Base-by-base conservation (phyloP, 305 asterid species). In the Nicotiana rustica region DNA sequence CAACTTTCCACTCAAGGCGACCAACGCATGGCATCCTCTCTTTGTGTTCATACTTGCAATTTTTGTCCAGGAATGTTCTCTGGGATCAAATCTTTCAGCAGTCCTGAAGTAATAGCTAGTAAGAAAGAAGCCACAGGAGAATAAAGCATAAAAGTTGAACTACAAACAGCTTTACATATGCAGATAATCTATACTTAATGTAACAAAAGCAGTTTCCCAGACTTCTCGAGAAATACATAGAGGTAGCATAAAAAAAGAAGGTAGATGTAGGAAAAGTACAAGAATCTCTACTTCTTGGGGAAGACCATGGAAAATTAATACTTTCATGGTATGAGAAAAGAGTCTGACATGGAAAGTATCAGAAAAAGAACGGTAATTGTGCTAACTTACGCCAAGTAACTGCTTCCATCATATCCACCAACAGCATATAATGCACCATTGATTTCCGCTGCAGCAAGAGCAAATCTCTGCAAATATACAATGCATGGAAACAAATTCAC, bases 21-120 rank as follows among this genome's bases (percentile, higher is more conserved):
- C 92, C 87, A 94, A 83, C 6, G 96, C 86, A 86, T 88, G 98
- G 81, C 96, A 88, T 75, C 97, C 96, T 86, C 94, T 92, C 67
- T 52, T 84, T 21, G 86, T 83, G 76, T 75, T 86, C 97, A 92
- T 92, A 44, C 94, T 88, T 82, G 80, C 84, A 29, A 91, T 87
- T 78, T 84, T 89, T 81, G 84, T 84, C 98, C 97, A 92, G 52
- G 95, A 86, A 86, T 94, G 91, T 84, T 94, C 98, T 82, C 98
- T 87, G 49, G 97, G 97, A 84, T 94, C 98, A 79, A 91, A 92
- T 84, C 97, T 91, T 91, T 94, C 98, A 73, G 93, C 96, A 84
- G 94, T 87, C 88, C 98, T 94, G 81, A 62, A 71, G 36, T 44
- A n/a, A 86, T 52, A 68, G 83, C 60, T 19, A 44, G 36, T 71